phyloP scores from a whole-genome alignment of 768 basidiomycete genomes.

The Boletus vermiculosoides region DNA sequence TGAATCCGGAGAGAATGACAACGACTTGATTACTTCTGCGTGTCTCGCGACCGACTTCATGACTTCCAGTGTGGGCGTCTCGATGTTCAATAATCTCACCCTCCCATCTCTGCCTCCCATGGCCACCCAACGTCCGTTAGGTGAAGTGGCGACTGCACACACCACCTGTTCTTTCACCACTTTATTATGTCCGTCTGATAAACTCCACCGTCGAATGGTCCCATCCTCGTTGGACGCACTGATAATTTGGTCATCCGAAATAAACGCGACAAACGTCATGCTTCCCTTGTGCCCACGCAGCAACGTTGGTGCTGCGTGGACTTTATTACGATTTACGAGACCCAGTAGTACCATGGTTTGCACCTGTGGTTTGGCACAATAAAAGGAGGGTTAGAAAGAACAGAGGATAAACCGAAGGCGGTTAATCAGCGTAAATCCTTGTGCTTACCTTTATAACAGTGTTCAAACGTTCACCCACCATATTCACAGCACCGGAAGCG shows the following conservation, averaged over 20 bases:
- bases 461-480: not conserved
- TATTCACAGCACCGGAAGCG: not conserved
- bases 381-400: not conserved
- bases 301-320: not conserved
- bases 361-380: not conserved
- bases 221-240: conserved; percentile 19
- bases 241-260: conserved; percentile 14
- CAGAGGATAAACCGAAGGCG: not conserved
- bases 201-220: conserved; percentile 18
- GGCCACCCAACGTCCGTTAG: conserved; percentile 14
- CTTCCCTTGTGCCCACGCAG: conserved; percentile 14
- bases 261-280: conserved; percentile 18
- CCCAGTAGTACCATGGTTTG: not conserved
- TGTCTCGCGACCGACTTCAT: conserved; percentile 6
- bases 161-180: conserved; percentile 7
- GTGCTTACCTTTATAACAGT: not conserved
- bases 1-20: conserved; percentile 22
- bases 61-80: not conserved
- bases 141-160: conserved; percentile 5
- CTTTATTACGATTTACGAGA: not conserved
- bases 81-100: conserved; percentile 10
- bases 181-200: not conserved
- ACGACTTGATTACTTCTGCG: conserved; percentile 5
- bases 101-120: conserved; percentile 16
- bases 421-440: not conserved